A percentile compares a stretch with the other conserved stretches of the same genome.
These are phyloP conservation scores for Pseudogymnoascus sp. DNA, from an alignment of 2,329 filamentous ascomycete genomes.

Conservation along the genomic window DNA sequence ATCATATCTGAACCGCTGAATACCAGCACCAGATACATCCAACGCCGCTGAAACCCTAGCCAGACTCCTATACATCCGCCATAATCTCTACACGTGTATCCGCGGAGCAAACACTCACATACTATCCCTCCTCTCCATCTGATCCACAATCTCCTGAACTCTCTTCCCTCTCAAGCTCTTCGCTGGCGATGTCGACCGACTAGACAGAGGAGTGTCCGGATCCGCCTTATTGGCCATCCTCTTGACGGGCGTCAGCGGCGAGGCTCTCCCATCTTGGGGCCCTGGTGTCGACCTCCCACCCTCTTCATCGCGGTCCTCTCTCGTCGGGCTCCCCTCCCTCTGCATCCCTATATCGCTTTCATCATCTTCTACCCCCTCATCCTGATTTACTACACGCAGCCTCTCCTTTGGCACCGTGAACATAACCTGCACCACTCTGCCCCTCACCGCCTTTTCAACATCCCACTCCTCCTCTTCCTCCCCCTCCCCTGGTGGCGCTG, in stretches of 20 bases:
- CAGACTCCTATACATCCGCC: not conserved
- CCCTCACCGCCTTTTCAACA: slow-evolving; percentile 63
- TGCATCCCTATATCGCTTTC: slow-evolving; percentile 31
- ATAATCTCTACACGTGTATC: not conserved
- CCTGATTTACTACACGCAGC: slow-evolving; percentile 81
- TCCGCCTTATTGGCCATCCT: not conserved
- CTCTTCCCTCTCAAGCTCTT: slow-evolving; percentile 1
- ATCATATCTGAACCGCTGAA: not conserved
- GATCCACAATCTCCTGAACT: not conserved
- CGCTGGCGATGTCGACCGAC: not conserved
- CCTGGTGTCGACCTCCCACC: not conserved
- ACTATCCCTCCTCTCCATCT: slow-evolving; percentile 1
- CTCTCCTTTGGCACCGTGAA: slow-evolving; percentile 87
- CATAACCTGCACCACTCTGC: slow-evolving; percentile 70
- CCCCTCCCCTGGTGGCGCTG: slow-evolving; percentile 28
- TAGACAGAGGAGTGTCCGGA: not conserved
- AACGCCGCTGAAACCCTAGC: not conserved
- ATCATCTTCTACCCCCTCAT: slow-evolving; percentile 36
- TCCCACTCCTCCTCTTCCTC: slow-evolving; percentile 64
- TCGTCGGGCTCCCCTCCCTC: slow-evolving; percentile 18
- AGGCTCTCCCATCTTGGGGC: not conserved
- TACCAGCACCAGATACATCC: not conserved
- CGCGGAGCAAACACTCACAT: not conserved
- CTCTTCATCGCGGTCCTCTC: slow-evolving; percentile 1
- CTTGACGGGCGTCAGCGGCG: not conserved